These are phyloP conservation scores for Amylocystis lapponica DNA, from an alignment of 768 basidiomycete species.

Conservation along the genomic window DNA sequence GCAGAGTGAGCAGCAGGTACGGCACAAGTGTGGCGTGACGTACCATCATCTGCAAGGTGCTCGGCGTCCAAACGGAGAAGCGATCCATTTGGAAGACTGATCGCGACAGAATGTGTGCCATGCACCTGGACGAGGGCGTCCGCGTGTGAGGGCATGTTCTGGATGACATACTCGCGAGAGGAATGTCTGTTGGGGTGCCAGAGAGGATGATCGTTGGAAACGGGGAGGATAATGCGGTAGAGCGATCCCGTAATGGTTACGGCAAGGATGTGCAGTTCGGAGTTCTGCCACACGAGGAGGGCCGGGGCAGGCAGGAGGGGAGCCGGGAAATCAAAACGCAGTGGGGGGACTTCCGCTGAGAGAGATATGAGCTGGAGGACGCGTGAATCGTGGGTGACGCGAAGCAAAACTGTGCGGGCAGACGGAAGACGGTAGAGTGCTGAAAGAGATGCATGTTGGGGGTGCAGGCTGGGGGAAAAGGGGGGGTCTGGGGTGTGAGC, in stretches of 20 bases:
- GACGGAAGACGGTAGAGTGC: conserved; percentile 48
- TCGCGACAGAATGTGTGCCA: conserved; percentile 58
- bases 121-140: conserved; percentile 51
- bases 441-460: conserved; percentile 71
- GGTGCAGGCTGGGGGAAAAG: conserved; percentile 38
- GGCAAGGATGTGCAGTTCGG: conserved; percentile 64
- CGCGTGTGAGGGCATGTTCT: conserved; percentile 36
- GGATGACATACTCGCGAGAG: conserved; percentile 65
- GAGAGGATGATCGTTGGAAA: conserved; percentile 43
- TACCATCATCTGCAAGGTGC: conserved; percentile 55
- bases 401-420: conserved; percentile 64
- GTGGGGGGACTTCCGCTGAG: conserved; percentile 54
- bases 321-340: conserved; percentile 77
- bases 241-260: conserved; percentile 66
- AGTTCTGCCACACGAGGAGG: conserved; percentile 42
- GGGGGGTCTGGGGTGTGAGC: conserved; percentile 22
- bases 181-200: conserved; percentile 57
- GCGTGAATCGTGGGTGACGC: conserved; percentile 67
- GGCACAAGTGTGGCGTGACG: conserved; percentile 17
- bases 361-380: conserved; percentile 77
- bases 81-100: conserved; percentile 55
- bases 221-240: conserved; percentile 64
- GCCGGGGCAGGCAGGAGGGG: conserved; percentile 59
- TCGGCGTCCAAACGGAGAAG: conserved; percentile 68
- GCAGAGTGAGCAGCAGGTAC: neutral